These are phyloP conservation scores for Skeletonema menzelii DNA, from an alignment of 108 stramenopile species.

Conservation along the genomic window DNA sequence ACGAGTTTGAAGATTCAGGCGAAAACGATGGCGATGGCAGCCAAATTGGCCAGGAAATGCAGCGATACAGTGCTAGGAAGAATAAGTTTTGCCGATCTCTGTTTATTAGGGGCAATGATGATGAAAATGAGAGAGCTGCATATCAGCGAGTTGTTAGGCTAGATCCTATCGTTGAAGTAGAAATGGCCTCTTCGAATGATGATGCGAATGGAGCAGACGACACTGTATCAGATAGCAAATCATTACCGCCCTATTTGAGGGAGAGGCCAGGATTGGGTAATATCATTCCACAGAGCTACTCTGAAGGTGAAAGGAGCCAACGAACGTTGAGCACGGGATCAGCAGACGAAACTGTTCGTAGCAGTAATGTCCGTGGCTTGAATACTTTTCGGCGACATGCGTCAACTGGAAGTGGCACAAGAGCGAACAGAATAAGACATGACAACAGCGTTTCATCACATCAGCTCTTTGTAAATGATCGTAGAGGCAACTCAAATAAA, in stretches of 20 bases:
- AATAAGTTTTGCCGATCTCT: slow-evolving; percentile 46
- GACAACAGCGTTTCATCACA: neutral
- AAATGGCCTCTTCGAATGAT: neutral
- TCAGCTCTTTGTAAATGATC: neutral
- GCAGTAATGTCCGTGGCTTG: neutral
- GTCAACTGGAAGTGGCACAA: neutral
- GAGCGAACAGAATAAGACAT: neutral
- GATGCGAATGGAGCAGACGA: slow-evolving; percentile 1
- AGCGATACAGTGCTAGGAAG: slow-evolving; percentile 1
- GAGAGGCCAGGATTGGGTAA: neutral
- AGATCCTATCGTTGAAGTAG: neutral
- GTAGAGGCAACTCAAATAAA: slow-evolving; percentile 16
- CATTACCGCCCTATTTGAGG: neutral
- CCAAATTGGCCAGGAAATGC: slow-evolving; percentile 7
- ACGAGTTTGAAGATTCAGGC: slow-evolving; percentile 82
- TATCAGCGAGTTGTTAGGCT: neutral
- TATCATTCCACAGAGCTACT: neutral
- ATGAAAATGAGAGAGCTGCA: slow-evolving; percentile 12
- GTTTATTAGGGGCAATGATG: slow-evolving; percentile 4
- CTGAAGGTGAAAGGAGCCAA: slow-evolving; percentile 9
- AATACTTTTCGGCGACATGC: neutral
- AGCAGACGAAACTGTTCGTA: neutral
- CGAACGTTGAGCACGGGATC: neutral
- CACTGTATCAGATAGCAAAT: neutral
- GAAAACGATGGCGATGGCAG: slow-evolving; percentile 11